phyloP scores from a whole-genome alignment of 208 protist species.

The Naegleria lovaniensis region DNA sequence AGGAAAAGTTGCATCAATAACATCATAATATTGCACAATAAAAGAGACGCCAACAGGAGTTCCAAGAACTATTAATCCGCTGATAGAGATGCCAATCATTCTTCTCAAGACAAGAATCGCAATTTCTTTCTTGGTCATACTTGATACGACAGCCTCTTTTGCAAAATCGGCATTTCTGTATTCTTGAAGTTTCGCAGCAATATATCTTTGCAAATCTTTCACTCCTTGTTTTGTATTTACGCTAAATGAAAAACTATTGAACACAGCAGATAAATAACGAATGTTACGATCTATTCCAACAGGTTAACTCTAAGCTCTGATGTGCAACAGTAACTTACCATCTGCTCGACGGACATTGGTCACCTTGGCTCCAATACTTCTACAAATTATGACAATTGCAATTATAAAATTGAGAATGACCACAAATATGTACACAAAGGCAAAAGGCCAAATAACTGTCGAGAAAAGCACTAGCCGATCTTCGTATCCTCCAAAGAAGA shows the following conservation, averaged over 20 bases:
- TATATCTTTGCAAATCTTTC: background rate
- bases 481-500: conserved; percentile 18
- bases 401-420: background rate
- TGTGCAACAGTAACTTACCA: no score
- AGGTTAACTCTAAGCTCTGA: no score
- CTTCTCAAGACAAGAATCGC: background rate
- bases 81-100: background rate
- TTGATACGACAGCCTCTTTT: no score
- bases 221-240: background rate
- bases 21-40: background rate
- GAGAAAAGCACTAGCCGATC: background rate
- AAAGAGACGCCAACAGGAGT: background rate
- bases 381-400: background rate
- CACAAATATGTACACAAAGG: background rate
- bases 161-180: background rate
- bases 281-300: background rate
- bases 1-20: background rate
- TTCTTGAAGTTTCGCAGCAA: background rate
- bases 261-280: background rate
- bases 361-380: background rate
- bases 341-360: background rate
- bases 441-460: background rate
- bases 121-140: background rate
- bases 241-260: background rate
- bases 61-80: background rate